Percentiles rank a stretch among this genome's conserved stretches.
These are phyloP conservation scores for Incumbomyces lentus DNA, from an alignment of 2,329 filamentous ascomycete genomes.

Conservation along the genomic window DNA sequence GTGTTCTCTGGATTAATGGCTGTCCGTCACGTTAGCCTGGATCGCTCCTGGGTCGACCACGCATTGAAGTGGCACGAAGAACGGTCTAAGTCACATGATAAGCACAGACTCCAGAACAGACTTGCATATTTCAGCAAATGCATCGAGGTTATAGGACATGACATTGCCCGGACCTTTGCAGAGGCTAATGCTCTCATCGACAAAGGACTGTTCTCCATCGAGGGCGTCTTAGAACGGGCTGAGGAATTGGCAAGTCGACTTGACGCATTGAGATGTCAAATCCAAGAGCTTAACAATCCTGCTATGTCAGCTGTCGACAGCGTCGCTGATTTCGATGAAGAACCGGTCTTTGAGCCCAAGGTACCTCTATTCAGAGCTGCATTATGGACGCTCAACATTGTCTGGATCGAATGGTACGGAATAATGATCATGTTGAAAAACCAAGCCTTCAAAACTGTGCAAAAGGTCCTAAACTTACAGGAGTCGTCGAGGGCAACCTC, in stretches of 20 bases:
- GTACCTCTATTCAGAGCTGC: constrained; percentile 52
- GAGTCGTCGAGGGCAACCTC: not conserved
- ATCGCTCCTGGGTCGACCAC: constrained; percentile 65
- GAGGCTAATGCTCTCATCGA: constrained; percentile 28
- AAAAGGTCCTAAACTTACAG: constrained; percentile 12
- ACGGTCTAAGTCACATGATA: constrained; percentile 39
- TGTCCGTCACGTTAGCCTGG: constrained; percentile 62
- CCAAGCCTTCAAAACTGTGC: constrained; percentile 52
- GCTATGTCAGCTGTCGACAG: constrained; percentile 50
- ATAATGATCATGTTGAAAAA: constrained; percentile 71
- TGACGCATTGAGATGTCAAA: constrained; percentile 34
- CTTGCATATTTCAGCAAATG: not conserved
- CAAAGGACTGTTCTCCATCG: constrained; percentile 53
- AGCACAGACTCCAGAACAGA: not conserved
- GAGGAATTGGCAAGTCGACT: constrained; percentile 38
- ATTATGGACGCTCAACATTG: constrained; percentile 63
- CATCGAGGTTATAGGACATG: constrained; percentile 59
- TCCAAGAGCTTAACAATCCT: constrained; percentile 55
- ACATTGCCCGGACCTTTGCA: constrained; percentile 70
- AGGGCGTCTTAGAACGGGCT: constrained; percentile 57
- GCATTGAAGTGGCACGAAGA: constrained; percentile 53
- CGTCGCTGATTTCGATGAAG: constrained; percentile 14
- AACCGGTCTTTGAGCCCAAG: constrained; percentile 38
- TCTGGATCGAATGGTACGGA: constrained; percentile 67
- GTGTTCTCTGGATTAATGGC: constrained; percentile 74